Evolutionary conservation across 1,284 basidiomycete genomes (phyloP).

Genomic region (Ustilago sp.): DNA sequence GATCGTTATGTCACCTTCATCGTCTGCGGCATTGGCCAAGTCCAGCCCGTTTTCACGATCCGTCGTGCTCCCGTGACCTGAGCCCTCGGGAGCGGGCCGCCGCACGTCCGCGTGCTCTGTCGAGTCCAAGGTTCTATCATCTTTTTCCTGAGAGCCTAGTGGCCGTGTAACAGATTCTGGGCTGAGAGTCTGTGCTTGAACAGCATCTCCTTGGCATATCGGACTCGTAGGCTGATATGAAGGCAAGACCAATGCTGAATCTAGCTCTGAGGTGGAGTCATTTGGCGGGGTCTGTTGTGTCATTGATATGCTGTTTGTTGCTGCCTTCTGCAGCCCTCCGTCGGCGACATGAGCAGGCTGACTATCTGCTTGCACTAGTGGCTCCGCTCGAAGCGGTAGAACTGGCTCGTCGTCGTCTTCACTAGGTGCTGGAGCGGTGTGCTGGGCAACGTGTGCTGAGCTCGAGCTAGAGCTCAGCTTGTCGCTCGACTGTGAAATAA

Average conservation of each 20-base stretch:
- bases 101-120: background rate
- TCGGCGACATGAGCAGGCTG: background rate
- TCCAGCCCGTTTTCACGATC: background rate
- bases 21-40: background rate
- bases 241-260: background rate
- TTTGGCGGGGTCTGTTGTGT: background rate
- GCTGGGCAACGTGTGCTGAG: background rate
- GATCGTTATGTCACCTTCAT: background rate
- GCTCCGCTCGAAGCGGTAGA: background rate
- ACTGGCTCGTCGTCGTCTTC: slow-evolving; percentile 10
- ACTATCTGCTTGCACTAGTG: background rate
- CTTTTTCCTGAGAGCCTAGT: background rate
- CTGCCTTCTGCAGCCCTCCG: background rate
- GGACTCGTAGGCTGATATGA: background rate
- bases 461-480: slow-evolving; percentile 13
- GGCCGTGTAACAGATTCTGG: background rate
- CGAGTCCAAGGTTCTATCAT: background rate
- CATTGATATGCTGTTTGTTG: background rate
- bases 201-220: background rate
- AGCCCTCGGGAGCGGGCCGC: background rate
- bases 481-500: slow-evolving; percentile 34
- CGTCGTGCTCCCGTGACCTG: background rate
- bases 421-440: background rate
- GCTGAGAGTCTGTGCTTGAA: background rate
- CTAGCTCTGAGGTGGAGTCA: background rate